Evolutionary conservation across 2,329 filamentous ascomycete genomes (phyloP).

Genomic region (Fusarium sp.): DNA sequence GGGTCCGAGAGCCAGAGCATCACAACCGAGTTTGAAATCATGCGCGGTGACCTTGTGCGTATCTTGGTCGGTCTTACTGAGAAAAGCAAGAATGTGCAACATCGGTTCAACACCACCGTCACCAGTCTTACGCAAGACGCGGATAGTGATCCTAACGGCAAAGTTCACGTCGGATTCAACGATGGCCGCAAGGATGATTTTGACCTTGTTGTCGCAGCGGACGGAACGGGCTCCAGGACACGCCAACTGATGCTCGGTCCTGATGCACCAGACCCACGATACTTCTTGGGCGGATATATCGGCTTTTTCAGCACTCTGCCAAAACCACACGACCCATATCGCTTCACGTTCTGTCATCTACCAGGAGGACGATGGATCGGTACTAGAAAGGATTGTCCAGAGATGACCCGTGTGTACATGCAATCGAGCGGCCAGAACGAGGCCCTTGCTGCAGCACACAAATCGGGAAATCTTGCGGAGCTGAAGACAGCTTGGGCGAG

Average conservation of each 20-base stretch:
- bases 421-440: neutral
- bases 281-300: constrained; percentile 31
- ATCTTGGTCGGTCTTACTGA: constrained; percentile 16
- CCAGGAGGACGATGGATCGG: constrained; percentile 4
- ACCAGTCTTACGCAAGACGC: constrained; percentile 9
- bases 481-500: constrained; percentile 12
- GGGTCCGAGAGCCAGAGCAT: neutral
- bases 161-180: constrained; percentile 12
- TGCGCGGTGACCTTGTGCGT: constrained; percentile 11
- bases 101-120: constrained; percentile 6
- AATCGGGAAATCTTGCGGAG: constrained; percentile 9
- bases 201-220: constrained; percentile 22
- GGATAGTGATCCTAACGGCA: constrained; percentile 8
- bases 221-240: constrained; percentile 23
- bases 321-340: neutral
- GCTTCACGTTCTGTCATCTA: constrained; percentile 13
- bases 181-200: constrained; percentile 8
- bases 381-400: neutral
- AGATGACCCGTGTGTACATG: constrained; percentile 19
- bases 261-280: constrained; percentile 22
- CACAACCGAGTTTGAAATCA: constrained; percentile 12
- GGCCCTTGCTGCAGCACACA: constrained; percentile 9
- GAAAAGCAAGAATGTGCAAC: constrained; percentile 8
- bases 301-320: constrained; percentile 21
- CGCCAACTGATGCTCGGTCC: constrained; percentile 30